phyloP scores from a whole-genome alignment of 495 filamentous ascomycete species.

The Daldinia decipiens region DNA sequence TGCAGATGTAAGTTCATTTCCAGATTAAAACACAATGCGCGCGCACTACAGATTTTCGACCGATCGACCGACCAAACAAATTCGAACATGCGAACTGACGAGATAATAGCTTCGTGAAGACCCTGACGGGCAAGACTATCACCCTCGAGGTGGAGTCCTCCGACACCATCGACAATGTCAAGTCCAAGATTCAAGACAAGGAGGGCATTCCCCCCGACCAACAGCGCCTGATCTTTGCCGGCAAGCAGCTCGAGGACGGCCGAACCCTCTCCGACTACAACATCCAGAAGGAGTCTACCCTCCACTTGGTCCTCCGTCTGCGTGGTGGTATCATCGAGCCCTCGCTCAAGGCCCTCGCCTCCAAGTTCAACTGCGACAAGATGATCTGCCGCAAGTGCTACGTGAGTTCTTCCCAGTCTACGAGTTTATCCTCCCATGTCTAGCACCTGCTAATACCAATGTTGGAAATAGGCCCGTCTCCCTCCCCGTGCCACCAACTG shows the following conservation, averaged over 20 bases:
- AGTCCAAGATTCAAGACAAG: slow-evolving; percentile 99
- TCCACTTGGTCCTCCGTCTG: slow-evolving; percentile 98
- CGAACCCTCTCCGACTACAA: slow-evolving; percentile 99
- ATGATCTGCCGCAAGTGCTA: slow-evolving; percentile 99
- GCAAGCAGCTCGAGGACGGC: slow-evolving; percentile 99
- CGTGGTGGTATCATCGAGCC: slow-evolving; percentile 99
- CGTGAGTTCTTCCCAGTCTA: slow-evolving; percentile 59
- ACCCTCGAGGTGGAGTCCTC: slow-evolving; percentile 99
- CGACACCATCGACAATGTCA: slow-evolving; percentile 99
- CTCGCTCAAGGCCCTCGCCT: slow-evolving; percentile 96
- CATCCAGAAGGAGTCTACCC: slow-evolving; percentile 99
- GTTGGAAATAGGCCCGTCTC: slow-evolving; percentile 73
- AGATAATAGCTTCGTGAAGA: slow-evolving; percentile 90
- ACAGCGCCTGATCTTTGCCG: slow-evolving; percentile 99
- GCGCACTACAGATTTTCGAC: slow-evolving; percentile 1
- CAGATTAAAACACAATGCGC: slow-evolving; percentile 13
- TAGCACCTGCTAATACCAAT: no score
- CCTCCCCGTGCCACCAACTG: slow-evolving; percentile 99
- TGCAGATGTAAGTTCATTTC: slow-evolving; percentile 54
- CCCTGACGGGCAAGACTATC: slow-evolving; percentile 99
- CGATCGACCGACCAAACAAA: slow-evolving; percentile 13
- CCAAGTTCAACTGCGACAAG: slow-evolving; percentile 99
- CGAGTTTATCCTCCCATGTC: no score
- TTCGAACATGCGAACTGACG: slow-evolving; percentile 37
- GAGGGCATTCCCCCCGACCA: slow-evolving; percentile 99